Evolutionary conservation across 257 asterid species (phyloP).

Genomic region (Solanum appendiculatum): DNA sequence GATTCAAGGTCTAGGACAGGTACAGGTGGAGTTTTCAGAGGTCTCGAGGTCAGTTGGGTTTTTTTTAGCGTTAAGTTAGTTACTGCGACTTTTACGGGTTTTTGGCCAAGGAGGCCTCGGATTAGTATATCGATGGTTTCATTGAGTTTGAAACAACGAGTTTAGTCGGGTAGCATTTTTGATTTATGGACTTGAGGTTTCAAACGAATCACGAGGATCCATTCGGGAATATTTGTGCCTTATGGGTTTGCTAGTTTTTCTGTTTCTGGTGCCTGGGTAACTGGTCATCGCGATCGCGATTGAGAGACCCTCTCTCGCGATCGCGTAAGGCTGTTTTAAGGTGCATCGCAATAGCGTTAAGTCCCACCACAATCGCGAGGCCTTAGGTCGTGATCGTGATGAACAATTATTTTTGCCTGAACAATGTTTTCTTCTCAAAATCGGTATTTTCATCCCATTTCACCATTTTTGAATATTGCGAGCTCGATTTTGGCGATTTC

Average conservation of each 20-base stretch:
- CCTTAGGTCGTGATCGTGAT: not conserved
- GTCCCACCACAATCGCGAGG: not conserved
- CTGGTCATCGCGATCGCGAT: too few species aligned
- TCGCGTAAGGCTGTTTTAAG: not conserved
- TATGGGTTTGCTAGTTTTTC: too few species aligned
- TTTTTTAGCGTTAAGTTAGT: too few species aligned
- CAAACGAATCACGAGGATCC: not conserved
- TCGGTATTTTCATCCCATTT: not conserved
- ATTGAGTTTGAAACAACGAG: not conserved
- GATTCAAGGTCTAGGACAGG: not conserved
- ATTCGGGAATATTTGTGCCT: not conserved
- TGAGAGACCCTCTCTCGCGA: not conserved
- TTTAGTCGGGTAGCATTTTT: not conserved
- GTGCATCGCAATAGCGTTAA: not conserved
- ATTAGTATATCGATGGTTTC: too few species aligned
- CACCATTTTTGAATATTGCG: not conserved
- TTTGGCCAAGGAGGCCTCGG: not conserved
- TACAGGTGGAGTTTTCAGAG: not conserved
- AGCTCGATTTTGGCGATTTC: not conserved
- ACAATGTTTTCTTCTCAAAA: not conserved
- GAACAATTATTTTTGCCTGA: not conserved
- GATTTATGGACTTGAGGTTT: not conserved
- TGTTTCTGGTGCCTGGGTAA: not conserved
- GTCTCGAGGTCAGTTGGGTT: too few species aligned
- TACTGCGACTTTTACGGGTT: too few species aligned